These are phyloP conservation scores for Coemansia sp. DNA, from an alignment of 192 early-diverging fungal genomes.

Conservation along the genomic window DNA sequence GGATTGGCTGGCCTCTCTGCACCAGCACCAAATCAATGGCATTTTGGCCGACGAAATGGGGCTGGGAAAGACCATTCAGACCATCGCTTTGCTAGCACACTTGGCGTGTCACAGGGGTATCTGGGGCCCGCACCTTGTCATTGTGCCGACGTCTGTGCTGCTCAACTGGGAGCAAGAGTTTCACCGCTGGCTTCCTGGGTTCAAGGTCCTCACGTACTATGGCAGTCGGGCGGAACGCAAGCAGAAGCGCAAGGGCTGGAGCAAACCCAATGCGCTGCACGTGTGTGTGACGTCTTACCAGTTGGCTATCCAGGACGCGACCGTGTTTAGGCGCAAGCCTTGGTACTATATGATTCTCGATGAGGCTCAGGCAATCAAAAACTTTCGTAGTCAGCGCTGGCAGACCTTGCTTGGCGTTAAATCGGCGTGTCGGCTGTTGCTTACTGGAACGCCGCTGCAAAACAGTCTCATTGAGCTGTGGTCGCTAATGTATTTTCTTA, in stretches of 20 bases:
- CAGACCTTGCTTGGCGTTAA: slow-evolving; percentile 81
- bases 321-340: slow-evolving; percentile 68
- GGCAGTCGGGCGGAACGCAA: slow-evolving; percentile 62
- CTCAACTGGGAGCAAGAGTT: slow-evolving; percentile 92
- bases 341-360: slow-evolving; percentile 95
- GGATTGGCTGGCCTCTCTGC: slow-evolving; percentile 88
- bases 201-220: slow-evolving; percentile 72
- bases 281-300: slow-evolving; percentile 77
- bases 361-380: slow-evolving; percentile 97
- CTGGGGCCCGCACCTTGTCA: slow-evolving; percentile 87
- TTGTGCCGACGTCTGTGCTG: slow-evolving; percentile 92
- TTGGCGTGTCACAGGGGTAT: slow-evolving; percentile 75
- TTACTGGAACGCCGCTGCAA: slow-evolving; percentile 97
- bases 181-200: slow-evolving; percentile 70
- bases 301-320: slow-evolving; percentile 69
- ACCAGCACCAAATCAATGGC: slow-evolving; percentile 82
- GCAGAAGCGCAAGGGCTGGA: slow-evolving; percentile 48
- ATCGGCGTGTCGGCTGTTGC: slow-evolving; percentile 81
- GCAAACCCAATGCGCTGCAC: slow-evolving; percentile 79
- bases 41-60: slow-evolving; percentile 96
- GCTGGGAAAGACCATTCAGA: slow-evolving; percentile 97
- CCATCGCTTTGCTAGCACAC: slow-evolving; percentile 85
- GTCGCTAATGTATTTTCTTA: slow-evolving; percentile 87
- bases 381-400: slow-evolving; percentile 85
- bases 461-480: slow-evolving; percentile 92